phyloP scores from a whole-genome alignment of 202 grass and related monocot genomes.

The Panicum virgatum region DNA sequence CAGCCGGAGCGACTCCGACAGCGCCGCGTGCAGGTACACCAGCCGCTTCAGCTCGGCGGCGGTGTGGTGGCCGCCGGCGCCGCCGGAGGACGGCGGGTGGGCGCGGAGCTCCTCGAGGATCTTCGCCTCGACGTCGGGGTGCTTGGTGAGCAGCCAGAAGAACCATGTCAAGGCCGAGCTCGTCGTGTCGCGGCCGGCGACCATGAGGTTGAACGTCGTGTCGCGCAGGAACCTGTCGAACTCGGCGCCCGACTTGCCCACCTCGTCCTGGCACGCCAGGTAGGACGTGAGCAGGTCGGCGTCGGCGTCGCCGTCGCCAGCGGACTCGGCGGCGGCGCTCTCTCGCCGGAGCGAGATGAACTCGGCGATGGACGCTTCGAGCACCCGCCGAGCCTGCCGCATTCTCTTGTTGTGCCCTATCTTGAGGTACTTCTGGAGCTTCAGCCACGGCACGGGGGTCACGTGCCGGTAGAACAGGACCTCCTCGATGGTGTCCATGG shows the following conservation, averaged over 20 bases:
- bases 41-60: slow-evolving; percentile 46
- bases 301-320: neutral
- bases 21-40: slow-evolving; percentile 75
- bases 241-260: slow-evolving; percentile 38
- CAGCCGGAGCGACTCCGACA: slow-evolving; percentile 77
- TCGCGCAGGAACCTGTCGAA: slow-evolving; percentile 64
- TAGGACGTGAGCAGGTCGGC: slow-evolving; percentile 58
- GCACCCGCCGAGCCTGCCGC: slow-evolving; percentile 36
- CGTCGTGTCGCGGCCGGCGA: slow-evolving; percentile 72
- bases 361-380: slow-evolving; percentile 53
- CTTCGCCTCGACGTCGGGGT: slow-evolving; percentile 51
- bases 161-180: slow-evolving; percentile 78
- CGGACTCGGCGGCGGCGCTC: neutral
- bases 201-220: slow-evolving; percentile 76
- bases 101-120: slow-evolving; percentile 64
- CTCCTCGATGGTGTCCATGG: slow-evolving; percentile 76
- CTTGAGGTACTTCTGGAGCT: slow-evolving; percentile 44
- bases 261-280: slow-evolving; percentile 50
- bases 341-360: slow-evolving; percentile 46
- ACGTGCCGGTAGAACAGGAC: slow-evolving; percentile 72
- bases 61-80: slow-evolving; percentile 17
- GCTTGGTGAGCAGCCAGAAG: slow-evolving; percentile 62
- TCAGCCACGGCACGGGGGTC: slow-evolving; percentile 43
- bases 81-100: neutral
- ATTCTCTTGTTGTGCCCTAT: slow-evolving; percentile 54